Base-by-base conservation (phyloP, 1,139 yeast species). In the Meyerozyma smithsonii region DNA sequence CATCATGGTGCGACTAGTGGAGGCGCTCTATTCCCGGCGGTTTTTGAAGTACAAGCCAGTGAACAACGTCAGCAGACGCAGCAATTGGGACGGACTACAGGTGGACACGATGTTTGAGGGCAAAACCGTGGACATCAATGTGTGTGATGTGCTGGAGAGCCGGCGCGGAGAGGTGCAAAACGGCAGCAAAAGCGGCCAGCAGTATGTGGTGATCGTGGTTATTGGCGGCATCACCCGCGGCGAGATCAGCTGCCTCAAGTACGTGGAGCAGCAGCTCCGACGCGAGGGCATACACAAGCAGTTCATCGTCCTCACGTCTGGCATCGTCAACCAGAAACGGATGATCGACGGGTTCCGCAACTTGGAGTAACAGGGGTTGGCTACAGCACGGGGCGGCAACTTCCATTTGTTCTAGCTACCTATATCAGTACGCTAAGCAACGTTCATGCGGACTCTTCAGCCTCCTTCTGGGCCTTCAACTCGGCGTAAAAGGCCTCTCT, bases 401-500 rank as follows among this genome's bases (percentile, higher is more conserved):
- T 11, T 26, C 8, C 30, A 26, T 26, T 26, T 8, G 17, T n/a
- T n/a, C n/a, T 26, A 26, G 17, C 30, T 26, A 26, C 30, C 17
- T 26, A 26, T 14, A 26, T 8, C n/a, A n/a, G n/a, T n/a, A 20
- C 8, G 8, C 8, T 20, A 7, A 8, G 8, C 19, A 7, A 32
- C 20, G 24, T 23, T 37, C 38, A 49, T 16, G 45, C 70, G 41
- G 69, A 50, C 46, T 78, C 85, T 61, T 80, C 88, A 53, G 77
- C 77, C 61, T 78, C 82, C 71, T 83, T 78, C 74, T 84, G 83
- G 55, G 81, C 79, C 61, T 80, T 80, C 59, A 83, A 66, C 54
- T 79, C 74, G 50, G 86, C 83, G 67, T 90, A 90, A 79, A 80
- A 88, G 46, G 80, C 82, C 64, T 90, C 97, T 76, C 96, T 86